Evolutionary conservation across 257 asterid species (phyloP), one percentile per base, ranked within the genome.

Genomic region (Plantago ovata): DNA sequence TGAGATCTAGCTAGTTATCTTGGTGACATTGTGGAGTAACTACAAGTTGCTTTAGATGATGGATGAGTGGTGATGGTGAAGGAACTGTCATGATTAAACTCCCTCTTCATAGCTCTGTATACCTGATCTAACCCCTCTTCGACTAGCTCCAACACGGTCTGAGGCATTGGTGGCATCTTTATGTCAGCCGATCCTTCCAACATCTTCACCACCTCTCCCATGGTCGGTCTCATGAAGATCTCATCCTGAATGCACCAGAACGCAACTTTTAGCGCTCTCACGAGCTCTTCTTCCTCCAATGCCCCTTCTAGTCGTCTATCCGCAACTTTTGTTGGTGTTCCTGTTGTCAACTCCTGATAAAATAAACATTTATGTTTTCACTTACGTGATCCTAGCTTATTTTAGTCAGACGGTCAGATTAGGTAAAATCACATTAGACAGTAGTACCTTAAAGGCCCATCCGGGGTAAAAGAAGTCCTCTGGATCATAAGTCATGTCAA

Each of bases 161-260:
- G 93, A 0, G 98, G 98, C 90, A 84, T 90, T 49, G 91, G 86
- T 11, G 98, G 95, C 73, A 64, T 67, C 32, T 77, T 80, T 18
- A 82, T 66, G 65, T 70, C 85, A 1, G 83, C 75, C 6, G 94
- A 77, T 49, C 91, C 98, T 68, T 90, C 98, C 67, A 90, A 63
- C 90, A 90, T 84, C 75, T 69, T 86, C 79, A 90, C 86, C 9
- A 84, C 96, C 32, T 90, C 96, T 2, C 97, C 98, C 96, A 86
- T 86, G 0, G 89, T 74, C 0, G 98, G 98, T 74, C 98, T 81
- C 77, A 64, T 66, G 42, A 57, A 65, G 3, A 86, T 82, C 47
- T 90, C 98, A 19, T 90, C 96, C 14, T 87, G 98, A 13, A 90
- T 87, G 75, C 98, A 90, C 98, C 96, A 90, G 38, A 90, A 82